Conservation (phyloP, 805 yeast species). For the Candida tallmaniae region DNA sequence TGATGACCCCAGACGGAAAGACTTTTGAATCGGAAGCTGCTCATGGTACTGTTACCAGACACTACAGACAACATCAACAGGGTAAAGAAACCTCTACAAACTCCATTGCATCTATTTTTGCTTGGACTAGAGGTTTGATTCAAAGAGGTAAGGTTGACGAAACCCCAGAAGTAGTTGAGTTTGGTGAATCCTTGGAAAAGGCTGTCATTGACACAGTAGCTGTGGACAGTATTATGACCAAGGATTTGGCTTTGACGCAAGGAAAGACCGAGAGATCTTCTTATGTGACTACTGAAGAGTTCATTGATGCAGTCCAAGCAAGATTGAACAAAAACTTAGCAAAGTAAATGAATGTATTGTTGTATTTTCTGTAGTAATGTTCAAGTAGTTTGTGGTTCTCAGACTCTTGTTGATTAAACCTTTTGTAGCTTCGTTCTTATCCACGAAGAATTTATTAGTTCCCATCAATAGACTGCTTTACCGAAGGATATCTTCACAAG, state of each 20-base stretch:
- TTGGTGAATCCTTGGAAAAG: slow-evolving; percentile 73
- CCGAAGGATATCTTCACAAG: no score
- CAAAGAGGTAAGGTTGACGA: slow-evolving; percentile 89
- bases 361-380: no score
- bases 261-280: slow-evolving; percentile 80
- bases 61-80: slow-evolving; percentile 91
- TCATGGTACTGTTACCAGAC: slow-evolving; percentile 98
- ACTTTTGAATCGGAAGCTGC: slow-evolving; percentile 97
- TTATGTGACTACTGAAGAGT: slow-evolving; percentile 90
- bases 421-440: no score
- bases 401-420: no score
- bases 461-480: no score
- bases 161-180: slow-evolving; percentile 79
- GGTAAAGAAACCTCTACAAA: slow-evolving; percentile 97
- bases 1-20: slow-evolving; percentile 94
- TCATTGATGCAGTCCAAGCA: slow-evolving; percentile 73
- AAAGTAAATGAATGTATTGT: neutral
- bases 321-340: slow-evolving; percentile 46
- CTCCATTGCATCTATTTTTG: slow-evolving; percentile 94
- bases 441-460: no score
- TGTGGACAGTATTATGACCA: slow-evolving; percentile 86
- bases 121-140: slow-evolving; percentile 91
- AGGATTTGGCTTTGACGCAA: slow-evolving; percentile 86
- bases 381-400: no score
- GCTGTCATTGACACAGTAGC: slow-evolving; percentile 86